Evolutionary conservation across 805 yeast genomes (phyloP).

Genomic region (Myxozyma kluyveri): DNA sequence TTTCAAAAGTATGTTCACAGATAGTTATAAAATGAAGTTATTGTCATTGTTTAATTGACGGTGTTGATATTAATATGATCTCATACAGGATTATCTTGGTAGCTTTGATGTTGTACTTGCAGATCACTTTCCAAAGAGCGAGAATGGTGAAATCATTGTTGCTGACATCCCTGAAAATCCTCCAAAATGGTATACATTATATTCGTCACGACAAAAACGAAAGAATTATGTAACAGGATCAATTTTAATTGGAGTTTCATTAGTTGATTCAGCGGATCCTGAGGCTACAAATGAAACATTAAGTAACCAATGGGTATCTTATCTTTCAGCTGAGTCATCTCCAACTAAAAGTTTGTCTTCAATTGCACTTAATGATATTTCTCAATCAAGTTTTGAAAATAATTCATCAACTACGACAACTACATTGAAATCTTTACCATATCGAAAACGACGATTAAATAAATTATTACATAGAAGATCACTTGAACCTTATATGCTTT

Average conservation of each 20-base stretch:
- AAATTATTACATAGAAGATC: too few relatives aligned
- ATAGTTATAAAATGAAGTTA: background rate
- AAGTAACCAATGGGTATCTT: slow-evolving; percentile 11
- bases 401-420: too few relatives aligned
- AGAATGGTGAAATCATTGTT: background rate
- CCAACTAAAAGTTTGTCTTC: too few relatives aligned
- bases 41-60: background rate
- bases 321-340: too few relatives aligned
- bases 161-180: slow-evolving; percentile 9
- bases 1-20: slow-evolving; percentile 26
- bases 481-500: slow-evolving; percentile 12
- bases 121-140: slow-evolving; percentile 11
- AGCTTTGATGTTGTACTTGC: slow-evolving; percentile 23
- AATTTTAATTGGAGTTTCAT: slow-evolving; percentile 11
- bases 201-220: slow-evolving; percentile 9
- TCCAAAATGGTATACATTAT: slow-evolving; percentile 17
- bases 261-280: slow-evolving; percentile 16
- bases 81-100: slow-evolving; percentile 22
- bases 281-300: slow-evolving; percentile 10
- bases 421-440: too few relatives aligned
- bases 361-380: too few relatives aligned
- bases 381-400: too few relatives aligned
- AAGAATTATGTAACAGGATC: slow-evolving; percentile 17
- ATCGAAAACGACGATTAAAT: too few relatives aligned
- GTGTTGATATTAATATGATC: background rate